Conservation (phyloP, 768 basidiomycete species). For the Coprinellus micaceus region DNA sequence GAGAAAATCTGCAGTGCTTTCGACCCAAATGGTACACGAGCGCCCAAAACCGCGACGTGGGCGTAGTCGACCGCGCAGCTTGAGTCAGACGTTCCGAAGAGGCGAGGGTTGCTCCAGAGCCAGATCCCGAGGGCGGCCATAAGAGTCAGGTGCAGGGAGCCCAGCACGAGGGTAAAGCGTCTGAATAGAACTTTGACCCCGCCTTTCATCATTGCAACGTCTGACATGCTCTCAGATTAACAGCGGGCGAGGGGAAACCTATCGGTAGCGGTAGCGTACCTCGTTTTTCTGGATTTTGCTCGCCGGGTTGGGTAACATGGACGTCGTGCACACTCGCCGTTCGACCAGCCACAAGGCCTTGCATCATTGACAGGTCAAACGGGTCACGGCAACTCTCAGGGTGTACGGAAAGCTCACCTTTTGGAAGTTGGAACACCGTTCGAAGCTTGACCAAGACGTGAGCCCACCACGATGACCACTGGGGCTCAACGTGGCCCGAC, state of each 20-base stretch:
- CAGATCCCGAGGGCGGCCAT: constrained; percentile 10
- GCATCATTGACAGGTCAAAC: no score
- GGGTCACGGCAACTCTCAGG: no score
- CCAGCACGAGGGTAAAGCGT: constrained; percentile 2
- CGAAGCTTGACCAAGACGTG: neutral
- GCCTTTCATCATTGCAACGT: neutral
- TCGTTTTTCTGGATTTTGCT: no score
- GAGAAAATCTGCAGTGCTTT: neutral
- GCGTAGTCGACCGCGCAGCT: neutral
- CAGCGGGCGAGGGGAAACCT: neutral
- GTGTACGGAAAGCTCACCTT: neutral
- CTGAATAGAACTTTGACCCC: neutral
- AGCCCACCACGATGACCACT: neutral
- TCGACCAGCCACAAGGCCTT: no score
- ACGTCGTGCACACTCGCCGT: no score
- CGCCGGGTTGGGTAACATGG: no score
- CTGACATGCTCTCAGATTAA: neutral
- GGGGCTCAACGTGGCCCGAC: neutral
- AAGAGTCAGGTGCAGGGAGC: constrained; percentile 10
- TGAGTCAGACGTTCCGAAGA: neutral
- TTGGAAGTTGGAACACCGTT: neutral
- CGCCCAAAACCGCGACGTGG: neutral
- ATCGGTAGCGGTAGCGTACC: no score
- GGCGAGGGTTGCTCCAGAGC: constrained; percentile 11
- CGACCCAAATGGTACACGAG: neutral